phyloP scores from a whole-genome alignment of 768 basidiomycete genomes.

The Calvatia gigantea region DNA sequence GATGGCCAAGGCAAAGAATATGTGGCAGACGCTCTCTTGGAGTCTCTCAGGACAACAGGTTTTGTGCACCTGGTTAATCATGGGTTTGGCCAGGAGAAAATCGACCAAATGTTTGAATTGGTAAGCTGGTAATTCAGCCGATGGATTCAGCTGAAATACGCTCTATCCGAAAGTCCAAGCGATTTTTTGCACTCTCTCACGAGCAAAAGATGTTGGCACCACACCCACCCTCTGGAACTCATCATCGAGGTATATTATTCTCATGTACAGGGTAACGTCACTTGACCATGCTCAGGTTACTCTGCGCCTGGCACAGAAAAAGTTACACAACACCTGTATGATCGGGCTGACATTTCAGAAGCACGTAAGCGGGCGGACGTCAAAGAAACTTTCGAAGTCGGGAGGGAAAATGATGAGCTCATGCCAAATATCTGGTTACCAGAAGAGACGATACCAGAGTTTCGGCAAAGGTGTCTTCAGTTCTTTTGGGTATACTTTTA shows the following conservation, averaged over 20 bases:
- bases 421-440: conserved; percentile 61
- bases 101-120: conserved; percentile 39
- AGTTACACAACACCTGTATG: conserved; percentile 33
- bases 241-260: conserved; percentile 36
- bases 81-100: conserved; percentile 32
- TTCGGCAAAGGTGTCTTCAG: conserved; percentile 46
- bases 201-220: conserved; percentile 41
- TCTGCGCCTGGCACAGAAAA: conserved; percentile 37
- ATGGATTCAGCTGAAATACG: neutral
- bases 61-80: conserved; percentile 48
- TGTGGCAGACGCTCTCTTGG: conserved; percentile 38
- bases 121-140: conserved; percentile 19
- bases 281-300: conserved; percentile 26
- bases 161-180: conserved; percentile 28
- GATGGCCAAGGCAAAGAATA: conserved; percentile 33
- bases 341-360: conserved; percentile 23
- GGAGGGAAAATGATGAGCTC: conserved; percentile 38
- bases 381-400: conserved; percentile 57
- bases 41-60: conserved; percentile 42
- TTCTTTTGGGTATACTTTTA: conserved; percentile 46
- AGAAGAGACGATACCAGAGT: conserved; percentile 48
- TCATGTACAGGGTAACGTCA: conserved; percentile 20
- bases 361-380: conserved; percentile 31
- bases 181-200: conserved; percentile 33
- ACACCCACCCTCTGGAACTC: conserved; percentile 40